Percentiles rank a stretch among this genome's conserved stretches.
Evolutionary conservation across 2,329 filamentous ascomycete species (phyloP).

Genomic region (Penicillium griseofulvum): DNA sequence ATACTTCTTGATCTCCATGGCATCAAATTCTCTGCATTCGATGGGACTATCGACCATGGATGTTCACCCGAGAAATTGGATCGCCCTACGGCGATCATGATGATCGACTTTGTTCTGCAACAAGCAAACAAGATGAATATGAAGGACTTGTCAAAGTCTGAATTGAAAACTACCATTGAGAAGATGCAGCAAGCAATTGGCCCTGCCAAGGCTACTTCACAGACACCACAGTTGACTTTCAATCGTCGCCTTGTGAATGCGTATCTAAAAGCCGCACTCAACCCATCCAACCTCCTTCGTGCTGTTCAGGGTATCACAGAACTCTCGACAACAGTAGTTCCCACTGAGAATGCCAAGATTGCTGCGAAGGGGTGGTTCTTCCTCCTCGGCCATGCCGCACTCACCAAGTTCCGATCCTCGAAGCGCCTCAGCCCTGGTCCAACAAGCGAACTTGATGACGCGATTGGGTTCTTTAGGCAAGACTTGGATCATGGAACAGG

Average conservation of each 20-base stretch:
- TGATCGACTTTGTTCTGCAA: conserved; percentile 79
- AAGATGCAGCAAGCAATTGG: conserved; percentile 88
- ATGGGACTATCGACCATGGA: conserved; percentile 72
- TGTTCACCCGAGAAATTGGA: conserved; percentile 77
- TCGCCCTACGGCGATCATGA: conserved; percentile 71
- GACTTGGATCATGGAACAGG: conserved; percentile 80
- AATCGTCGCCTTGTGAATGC: conserved; percentile 81
- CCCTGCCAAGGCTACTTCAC: conserved; percentile 68
- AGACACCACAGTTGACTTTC: conserved; percentile 76
- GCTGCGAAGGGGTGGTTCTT: conserved; percentile 90
- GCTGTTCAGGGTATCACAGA: conserved; percentile 76
- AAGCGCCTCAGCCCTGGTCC: conserved; percentile 75
- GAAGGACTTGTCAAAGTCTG: conserved; percentile 87
- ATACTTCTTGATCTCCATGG: conserved; percentile 81
- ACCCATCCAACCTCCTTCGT: conserved; percentile 74
- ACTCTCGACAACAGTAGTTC: conserved; percentile 68
- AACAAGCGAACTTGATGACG: conserved; percentile 79
- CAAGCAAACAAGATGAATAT: conserved; percentile 81
- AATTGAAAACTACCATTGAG: conserved; percentile 85
- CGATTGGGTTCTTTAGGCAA: conserved; percentile 73
- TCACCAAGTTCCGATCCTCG: conserved; percentile 80
- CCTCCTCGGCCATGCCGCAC: conserved; percentile 79
- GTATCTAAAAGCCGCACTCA: conserved; percentile 79
- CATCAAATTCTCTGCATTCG: conserved; percentile 69
- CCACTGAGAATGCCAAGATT: conserved; percentile 65